Conservation (phyloP, 495 filamentous ascomycete genomes). For the Echria macrotheca region DNA sequence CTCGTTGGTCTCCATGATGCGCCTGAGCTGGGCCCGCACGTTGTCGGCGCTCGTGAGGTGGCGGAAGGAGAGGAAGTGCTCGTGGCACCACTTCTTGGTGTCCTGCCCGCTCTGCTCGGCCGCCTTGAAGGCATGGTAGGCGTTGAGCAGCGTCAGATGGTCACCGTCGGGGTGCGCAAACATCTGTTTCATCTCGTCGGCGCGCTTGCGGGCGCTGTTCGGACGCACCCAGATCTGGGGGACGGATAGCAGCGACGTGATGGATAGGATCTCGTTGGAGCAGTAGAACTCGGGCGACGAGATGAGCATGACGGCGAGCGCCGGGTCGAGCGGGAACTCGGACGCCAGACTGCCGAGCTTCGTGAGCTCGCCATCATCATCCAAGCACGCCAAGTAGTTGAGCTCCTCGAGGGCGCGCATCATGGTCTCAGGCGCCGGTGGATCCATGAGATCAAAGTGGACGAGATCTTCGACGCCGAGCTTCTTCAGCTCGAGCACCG, state of each 20-base stretch:
- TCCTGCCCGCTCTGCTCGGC: constrained; percentile 62
- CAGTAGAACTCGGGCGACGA: constrained; percentile 97
- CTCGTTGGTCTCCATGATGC: constrained; percentile 91
- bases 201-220: constrained; percentile 74
- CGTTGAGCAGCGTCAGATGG: constrained; percentile 93
- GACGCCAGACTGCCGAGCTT: constrained; percentile 80
- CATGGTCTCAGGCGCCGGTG: constrained; percentile 94
- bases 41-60: constrained; percentile 89
- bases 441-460: constrained; percentile 98
- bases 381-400: constrained; percentile 93
- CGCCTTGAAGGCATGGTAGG: constrained; percentile 93
- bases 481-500: constrained; percentile 95
- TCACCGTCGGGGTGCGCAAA: constrained; percentile 94
- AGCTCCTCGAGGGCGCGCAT: constrained; percentile 98
- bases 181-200: constrained; percentile 93
- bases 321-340: constrained; percentile 92
- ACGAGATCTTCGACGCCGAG: constrained; percentile 93
- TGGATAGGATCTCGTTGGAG: constrained; percentile 95
- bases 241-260: constrained; percentile 89
- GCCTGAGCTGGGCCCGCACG: constrained; percentile 81
- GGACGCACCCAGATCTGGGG: constrained; percentile 93
- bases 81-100: constrained; percentile 86
- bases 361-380: constrained; percentile 93
- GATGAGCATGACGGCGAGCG: constrained; percentile 96
- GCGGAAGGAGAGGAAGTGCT: constrained; percentile 91